These are phyloP conservation scores for Scutellaria galericulata DNA, from an alignment of 257 asterid species.

Conservation along the genomic window DNA sequence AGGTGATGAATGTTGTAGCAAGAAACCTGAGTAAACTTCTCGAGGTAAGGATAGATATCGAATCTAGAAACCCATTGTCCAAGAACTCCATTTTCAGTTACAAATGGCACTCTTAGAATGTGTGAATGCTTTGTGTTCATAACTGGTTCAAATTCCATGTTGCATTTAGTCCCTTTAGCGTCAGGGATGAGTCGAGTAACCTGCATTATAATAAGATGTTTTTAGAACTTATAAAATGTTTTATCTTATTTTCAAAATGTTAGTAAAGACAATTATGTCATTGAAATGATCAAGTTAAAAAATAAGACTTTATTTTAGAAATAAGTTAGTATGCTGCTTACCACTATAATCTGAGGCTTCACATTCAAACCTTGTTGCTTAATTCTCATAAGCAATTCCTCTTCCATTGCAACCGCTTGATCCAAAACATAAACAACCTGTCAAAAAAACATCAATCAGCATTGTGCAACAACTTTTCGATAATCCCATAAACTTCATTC, in stretches of 20 bases:
- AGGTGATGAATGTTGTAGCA: too few relatives aligned
- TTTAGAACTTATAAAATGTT: too few relatives aligned
- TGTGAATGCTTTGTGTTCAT: conserved; percentile 80
- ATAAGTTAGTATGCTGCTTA: conserved; percentile 33
- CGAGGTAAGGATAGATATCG: conserved; percentile 88
- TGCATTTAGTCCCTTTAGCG: conserved; percentile 88
- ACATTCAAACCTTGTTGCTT: conserved; percentile 84
- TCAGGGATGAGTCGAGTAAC: conserved; percentile 89
- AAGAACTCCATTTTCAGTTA: conserved; percentile 70
- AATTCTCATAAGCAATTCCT: conserved; percentile 78
- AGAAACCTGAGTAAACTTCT: conserved; percentile 74
- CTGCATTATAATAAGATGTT: conserved; percentile 38
- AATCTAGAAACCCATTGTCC: conserved; percentile 90
- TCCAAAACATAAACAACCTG: conserved; percentile 95
- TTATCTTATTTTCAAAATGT: too few relatives aligned
- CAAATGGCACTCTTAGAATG: conserved; percentile 88
- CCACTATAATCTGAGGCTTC: conserved; percentile 94
- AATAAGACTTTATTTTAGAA: too few relatives aligned
- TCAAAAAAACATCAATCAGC: conserved; percentile 14
- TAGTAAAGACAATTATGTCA: too few relatives aligned
- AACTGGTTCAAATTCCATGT: conserved; percentile 75
- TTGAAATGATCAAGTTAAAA: too few relatives aligned
- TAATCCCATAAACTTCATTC: not conserved
- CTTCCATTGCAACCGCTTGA: conserved; percentile 90
- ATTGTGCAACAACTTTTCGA: not conserved